These are phyloP conservation scores for Micractinium sp. DNA, from an alignment of 139 green algal genomes.

Conservation along the genomic window DNA sequence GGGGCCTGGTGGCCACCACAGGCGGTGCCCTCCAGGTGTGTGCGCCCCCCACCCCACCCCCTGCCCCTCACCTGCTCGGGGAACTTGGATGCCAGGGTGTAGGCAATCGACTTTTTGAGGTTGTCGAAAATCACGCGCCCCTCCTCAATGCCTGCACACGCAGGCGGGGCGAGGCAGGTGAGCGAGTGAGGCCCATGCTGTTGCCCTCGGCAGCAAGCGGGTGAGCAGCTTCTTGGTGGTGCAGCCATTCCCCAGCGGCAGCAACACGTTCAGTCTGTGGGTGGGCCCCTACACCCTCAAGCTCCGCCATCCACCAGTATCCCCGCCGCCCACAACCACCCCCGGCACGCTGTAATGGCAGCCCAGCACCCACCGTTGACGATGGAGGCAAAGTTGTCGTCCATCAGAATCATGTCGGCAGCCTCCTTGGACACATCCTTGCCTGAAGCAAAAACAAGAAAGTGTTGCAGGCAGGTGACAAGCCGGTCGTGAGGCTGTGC, in stretches of 20 bases:
- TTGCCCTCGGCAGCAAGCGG: too few relatives aligned
- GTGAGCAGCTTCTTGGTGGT: not conserved
- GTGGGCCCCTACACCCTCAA: not conserved
- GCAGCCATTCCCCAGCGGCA: too few relatives aligned
- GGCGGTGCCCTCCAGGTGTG: too few relatives aligned
- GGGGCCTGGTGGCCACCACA: too few relatives aligned
- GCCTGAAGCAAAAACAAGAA: not conserved
- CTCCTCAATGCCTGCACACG: slow-evolving; percentile 65
- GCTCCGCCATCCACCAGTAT: not conserved
- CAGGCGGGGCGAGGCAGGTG: not conserved
- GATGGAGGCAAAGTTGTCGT: slow-evolving; percentile 91
- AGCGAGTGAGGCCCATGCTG: too few relatives aligned
- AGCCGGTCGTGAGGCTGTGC: too few relatives aligned
- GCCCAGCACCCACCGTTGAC: slow-evolving; percentile 59
- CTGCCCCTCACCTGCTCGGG: slow-evolving; percentile 64
- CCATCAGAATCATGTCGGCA: slow-evolving; percentile 86
- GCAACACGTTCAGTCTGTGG: not conserved
- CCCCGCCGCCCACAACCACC: too few relatives aligned
- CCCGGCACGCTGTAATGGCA: too few relatives aligned
- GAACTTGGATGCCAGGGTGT: slow-evolving; percentile 82
- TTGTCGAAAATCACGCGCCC: slow-evolving; percentile 89
- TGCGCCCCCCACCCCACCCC: not conserved
- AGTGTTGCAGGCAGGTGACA: not conserved
- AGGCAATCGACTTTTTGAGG: slow-evolving; percentile 87
- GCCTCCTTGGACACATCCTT: slow-evolving; percentile 85